Evolutionary conservation across 306 rosid species (phyloP).

Genomic region (Prosopis cineraria): DNA sequence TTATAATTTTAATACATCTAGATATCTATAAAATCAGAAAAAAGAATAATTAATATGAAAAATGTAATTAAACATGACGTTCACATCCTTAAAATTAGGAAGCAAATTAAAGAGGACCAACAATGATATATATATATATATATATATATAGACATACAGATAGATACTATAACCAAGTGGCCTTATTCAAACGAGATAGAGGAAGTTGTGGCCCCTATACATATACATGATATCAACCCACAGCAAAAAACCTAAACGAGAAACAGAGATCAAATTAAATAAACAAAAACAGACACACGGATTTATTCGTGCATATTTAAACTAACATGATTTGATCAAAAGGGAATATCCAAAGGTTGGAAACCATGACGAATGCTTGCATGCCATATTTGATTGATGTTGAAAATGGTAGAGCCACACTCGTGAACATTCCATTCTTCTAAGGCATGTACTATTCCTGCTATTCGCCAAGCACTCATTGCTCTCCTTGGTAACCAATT

Average conservation of each 20-base stretch:
- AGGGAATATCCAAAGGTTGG: background rate
- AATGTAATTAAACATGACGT: too few relatives aligned
- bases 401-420: background rate
- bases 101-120: too few relatives aligned
- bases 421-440: background rate
- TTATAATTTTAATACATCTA: too few relatives aligned
- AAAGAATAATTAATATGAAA: too few relatives aligned
- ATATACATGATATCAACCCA: background rate
- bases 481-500: slow-evolving; percentile 8
- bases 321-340: background rate
- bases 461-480: slow-evolving; percentile 10
- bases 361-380: slow-evolving; percentile 8
- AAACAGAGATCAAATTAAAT: background rate
- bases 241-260: background rate
- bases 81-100: too few relatives aligned
- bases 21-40: too few relatives aligned
- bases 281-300: background rate
- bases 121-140: too few relatives aligned
- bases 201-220: background rate
- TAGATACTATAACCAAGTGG: too few relatives aligned
- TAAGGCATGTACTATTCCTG: slow-evolving; percentile 10
- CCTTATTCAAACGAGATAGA: too few relatives aligned
- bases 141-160: too few relatives aligned
- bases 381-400: background rate
- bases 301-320: background rate